Conservation (phyloP, 352 stramenopile species). For the Phytophthora meadii region DNA sequence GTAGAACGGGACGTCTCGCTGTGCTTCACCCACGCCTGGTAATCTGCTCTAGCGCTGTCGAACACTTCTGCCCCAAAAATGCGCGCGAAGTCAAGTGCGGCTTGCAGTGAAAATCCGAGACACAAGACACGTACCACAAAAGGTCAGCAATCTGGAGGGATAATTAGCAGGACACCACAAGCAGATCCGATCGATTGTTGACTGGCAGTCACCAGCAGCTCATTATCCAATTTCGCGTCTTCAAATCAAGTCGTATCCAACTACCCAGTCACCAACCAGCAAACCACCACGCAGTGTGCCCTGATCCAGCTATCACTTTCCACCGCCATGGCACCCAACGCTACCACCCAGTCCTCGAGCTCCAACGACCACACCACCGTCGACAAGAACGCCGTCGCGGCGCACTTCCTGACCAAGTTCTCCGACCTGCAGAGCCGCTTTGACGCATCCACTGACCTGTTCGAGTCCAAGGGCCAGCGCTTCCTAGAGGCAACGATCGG, state of each 20-base stretch:
- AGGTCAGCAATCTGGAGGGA: no score
- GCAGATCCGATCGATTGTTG: no score
- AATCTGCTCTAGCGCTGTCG: no score
- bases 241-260: no score
- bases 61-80: no score
- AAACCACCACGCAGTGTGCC: neutral
- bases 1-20: no score
- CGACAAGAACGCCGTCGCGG: slow-evolving; percentile 13
- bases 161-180: no score
- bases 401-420: slow-evolving; percentile 20
- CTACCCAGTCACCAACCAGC: neutral
- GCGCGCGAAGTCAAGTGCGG: no score
- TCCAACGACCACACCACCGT: neutral
- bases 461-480: slow-evolving; percentile 15
- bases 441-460: slow-evolving; percentile 7
- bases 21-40: no score
- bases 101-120: no score
- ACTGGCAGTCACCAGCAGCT: neutral
- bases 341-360: neutral
- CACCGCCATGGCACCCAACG: slow-evolving; percentile 1
- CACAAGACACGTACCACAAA: neutral
- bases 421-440: slow-evolving; percentile 28
- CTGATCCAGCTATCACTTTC: neutral
- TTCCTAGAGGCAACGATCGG: slow-evolving; percentile 17
- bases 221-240: no score